These are phyloP conservation scores for Cercis canadensis DNA, from an alignment of 306 rosid species.

Conservation along the genomic window DNA sequence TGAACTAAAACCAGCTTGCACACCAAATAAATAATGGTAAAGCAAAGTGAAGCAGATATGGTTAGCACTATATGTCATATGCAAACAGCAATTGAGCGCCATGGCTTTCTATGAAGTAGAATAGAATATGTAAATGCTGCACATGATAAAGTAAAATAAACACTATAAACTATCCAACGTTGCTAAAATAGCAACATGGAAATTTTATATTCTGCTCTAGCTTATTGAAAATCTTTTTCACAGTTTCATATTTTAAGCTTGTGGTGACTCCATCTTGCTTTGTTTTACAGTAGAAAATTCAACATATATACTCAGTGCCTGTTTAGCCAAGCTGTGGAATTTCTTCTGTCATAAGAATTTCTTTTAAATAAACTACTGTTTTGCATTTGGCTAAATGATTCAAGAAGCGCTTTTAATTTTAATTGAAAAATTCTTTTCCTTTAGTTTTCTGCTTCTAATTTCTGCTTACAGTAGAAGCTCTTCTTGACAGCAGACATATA, in stretches of 20 bases:
- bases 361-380: no score
- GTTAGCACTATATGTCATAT: not conserved
- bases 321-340: slow-evolving; percentile 1
- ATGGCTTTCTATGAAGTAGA: no score
- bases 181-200: no score
- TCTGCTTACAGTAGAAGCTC: no score
- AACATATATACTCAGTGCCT: slow-evolving; percentile 5
- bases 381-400: no score
- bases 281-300: slow-evolving; percentile 10
- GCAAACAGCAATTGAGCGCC: slow-evolving; percentile 22
- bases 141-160: slow-evolving; percentile 10
- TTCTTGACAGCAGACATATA: no score
- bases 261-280: slow-evolving; percentile 19
- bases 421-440: no score
- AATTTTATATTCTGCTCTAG: slow-evolving; percentile 14
- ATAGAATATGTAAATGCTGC: slow-evolving; percentile 16
- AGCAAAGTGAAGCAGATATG: slow-evolving; percentile 3
- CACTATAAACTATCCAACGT: no score
- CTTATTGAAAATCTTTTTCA: slow-evolving; percentile 3
- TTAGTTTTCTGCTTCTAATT: no score
- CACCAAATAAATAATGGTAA: not conserved
- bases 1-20: slow-evolving; percentile 19
- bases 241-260: slow-evolving; percentile 11
- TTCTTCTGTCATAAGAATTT: no score
- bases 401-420: no score